Evolutionary conservation across 192 early-diverging fungal species (phyloP).

Genomic region (Coemansia asiatica): DNA sequence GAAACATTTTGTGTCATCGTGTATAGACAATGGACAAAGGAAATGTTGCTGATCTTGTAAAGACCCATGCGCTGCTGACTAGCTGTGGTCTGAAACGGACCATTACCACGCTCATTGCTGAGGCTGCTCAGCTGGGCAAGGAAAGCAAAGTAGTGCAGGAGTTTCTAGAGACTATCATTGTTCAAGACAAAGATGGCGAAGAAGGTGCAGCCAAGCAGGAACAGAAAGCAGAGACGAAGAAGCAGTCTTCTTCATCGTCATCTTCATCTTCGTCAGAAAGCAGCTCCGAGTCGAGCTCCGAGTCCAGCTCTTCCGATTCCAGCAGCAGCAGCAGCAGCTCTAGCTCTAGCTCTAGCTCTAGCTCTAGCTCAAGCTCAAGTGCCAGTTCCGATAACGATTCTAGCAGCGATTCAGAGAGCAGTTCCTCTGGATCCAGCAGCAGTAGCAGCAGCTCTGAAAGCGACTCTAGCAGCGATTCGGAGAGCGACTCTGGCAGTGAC

Average conservation of each 20-base stretch:
- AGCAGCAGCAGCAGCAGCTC: not conserved
- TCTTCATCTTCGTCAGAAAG: conserved; percentile 38
- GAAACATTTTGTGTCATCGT: not conserved
- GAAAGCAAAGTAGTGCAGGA: conserved; percentile 24
- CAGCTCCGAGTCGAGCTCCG: conserved; percentile 27
- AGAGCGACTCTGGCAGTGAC: conserved; percentile 25
- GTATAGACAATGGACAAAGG: conserved; percentile 4
- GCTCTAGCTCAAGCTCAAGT: conserved; percentile 17
- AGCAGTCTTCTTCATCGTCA: conserved; percentile 1
- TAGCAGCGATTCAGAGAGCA: not conserved
- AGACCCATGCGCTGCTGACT: conserved; percentile 31
- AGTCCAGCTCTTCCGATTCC: conserved; percentile 14
- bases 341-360: not conserved
- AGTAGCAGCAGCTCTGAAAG: conserved; percentile 6
- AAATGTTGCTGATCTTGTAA: conserved; percentile 18
- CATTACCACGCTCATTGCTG: conserved; percentile 29
- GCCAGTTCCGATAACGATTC: not conserved
- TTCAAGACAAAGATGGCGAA: not conserved
- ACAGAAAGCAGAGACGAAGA: conserved; percentile 8
- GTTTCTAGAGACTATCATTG: conserved; percentile 27
- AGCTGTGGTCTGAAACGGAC: conserved; percentile 38
- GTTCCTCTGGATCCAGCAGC: not conserved
- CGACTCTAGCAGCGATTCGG: conserved; percentile 19
- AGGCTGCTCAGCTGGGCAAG: conserved; percentile 38
- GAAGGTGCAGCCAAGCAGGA: not conserved